Conservation (phyloP, 2,329 filamentous ascomycete genomes). For the Colletotrichum orchidophilum region DNA sequence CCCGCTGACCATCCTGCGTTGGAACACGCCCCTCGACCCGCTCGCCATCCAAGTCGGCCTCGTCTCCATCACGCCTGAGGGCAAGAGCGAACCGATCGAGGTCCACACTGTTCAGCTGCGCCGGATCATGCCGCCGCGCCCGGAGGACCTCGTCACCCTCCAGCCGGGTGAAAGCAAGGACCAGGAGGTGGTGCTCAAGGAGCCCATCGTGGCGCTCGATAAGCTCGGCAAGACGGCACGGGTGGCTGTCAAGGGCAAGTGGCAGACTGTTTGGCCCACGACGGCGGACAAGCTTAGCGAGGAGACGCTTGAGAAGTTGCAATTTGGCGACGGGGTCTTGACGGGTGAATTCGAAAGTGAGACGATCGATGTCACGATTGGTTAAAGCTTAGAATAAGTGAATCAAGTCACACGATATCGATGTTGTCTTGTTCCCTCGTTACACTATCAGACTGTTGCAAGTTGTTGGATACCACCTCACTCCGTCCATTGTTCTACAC, state of each 20-base stretch:
- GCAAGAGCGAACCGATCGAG: conserved; percentile 44
- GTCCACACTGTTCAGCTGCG: conserved; percentile 49
- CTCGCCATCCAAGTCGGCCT: conserved; percentile 52
- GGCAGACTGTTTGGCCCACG: conserved; percentile 48
- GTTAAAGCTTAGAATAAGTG: neutral
- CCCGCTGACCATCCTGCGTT: conserved; percentile 52
- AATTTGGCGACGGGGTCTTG: conserved; percentile 30
- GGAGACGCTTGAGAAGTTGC: conserved; percentile 27
- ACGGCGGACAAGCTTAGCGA: conserved; percentile 31
- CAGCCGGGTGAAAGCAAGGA: conserved; percentile 46
- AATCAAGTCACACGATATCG: neutral
- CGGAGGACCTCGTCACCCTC: conserved; percentile 50
- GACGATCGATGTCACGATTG: conserved; percentile 20
- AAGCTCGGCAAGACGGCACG: conserved; percentile 44
- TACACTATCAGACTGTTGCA: neutral
- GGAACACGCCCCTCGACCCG: conserved; percentile 56
- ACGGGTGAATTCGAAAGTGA: conserved; percentile 31
- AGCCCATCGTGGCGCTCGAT: conserved; percentile 46
- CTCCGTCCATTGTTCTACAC: neutral
- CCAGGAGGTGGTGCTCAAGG: conserved; percentile 48
- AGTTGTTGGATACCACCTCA: neutral
- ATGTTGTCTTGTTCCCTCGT: neutral
- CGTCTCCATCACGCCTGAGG: conserved; percentile 49
- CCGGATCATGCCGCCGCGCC: conserved; percentile 51
- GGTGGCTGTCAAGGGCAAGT: conserved; percentile 48